A percentile compares a stretch with the other conserved stretches of the same genome.
Evolutionary conservation across 2,329 filamentous ascomycete species (phyloP).

Genomic region (Ramularia collo-cygni): DNA sequence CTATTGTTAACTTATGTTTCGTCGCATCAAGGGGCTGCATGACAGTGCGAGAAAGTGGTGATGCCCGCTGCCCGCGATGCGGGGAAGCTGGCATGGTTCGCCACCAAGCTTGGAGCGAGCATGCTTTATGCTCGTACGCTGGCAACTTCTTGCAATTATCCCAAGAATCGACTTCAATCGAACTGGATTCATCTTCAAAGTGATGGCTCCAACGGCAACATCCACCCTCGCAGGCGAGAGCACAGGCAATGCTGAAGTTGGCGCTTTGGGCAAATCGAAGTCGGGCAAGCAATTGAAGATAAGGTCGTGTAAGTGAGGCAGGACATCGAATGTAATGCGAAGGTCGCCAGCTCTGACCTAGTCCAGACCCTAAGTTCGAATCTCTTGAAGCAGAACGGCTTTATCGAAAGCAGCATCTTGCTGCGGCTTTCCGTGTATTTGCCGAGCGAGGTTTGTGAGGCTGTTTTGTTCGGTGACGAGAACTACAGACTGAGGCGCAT

Average conservation of each 20-base stretch:
- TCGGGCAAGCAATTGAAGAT: constrained; percentile 42
- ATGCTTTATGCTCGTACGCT: no score
- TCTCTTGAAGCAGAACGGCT: constrained; percentile 33
- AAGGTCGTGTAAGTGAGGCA: constrained; percentile 33
- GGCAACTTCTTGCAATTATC: no score
- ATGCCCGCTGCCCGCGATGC: no score
- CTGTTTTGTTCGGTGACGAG: background rate
- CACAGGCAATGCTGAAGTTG: constrained; percentile 36
- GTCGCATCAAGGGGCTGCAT: no score
- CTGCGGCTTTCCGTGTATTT: constrained; percentile 39
- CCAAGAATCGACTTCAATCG: no score
- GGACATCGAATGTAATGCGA: no score
- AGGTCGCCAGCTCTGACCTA: no score
- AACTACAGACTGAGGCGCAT: background rate
- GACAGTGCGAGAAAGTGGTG: no score
- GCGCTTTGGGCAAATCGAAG: constrained; percentile 41
- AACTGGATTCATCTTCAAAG: no score
- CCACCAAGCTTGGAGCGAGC: no score
- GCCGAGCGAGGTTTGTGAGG: constrained; percentile 28
- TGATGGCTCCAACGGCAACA: constrained; percentile 36
- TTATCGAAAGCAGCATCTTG: constrained; percentile 39
- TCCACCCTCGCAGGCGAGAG: constrained; percentile 30
- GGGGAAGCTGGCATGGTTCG: no score
- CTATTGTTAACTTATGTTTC: no score
- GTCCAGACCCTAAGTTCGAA: constrained; percentile 33